Base-by-base conservation (phyloP, 2,329 filamentous ascomycete genomes). In the Verticillium dahliae region DNA sequence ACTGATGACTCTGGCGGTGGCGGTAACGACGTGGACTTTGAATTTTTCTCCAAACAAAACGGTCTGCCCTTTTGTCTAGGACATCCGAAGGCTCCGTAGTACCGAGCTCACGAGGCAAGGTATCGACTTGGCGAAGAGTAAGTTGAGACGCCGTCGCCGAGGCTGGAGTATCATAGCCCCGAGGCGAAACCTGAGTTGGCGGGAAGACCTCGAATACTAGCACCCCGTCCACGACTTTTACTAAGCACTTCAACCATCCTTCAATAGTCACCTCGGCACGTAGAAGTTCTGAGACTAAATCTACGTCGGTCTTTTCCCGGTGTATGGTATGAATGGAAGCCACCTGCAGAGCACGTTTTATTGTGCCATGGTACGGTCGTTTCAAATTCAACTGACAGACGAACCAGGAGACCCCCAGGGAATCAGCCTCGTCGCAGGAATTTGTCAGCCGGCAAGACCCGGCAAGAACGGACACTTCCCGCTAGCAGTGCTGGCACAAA, bases 171-270 rank as follows among this genome's bases (percentile, higher is more conserved):
- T 22, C 18, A 22, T 22, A 1, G 18, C 18, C 18, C 18, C 18
- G 18, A 22, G 18, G 18, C 18, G 18, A 22, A 22, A 22, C 18
- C 18, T 22, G 18, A 22, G 18, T 22, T 22, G 18, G 18, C 18
- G 18, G 18, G 18, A 22, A 22, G 18, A 41, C 3, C 0, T 96
- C 39, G 15, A 18, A 14, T 7, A 45, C 39, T 6, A n/a, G 18
- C 15, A 9, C 15, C 14, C 39, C 39, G 9, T 45, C 9, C 15
- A 45, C 39, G 15, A 11, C 39, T 3, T 45, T 45, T 22, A 13
- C 39, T n/a, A n/a, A 13, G 18, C 39, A 45, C 39, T 45, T 45
- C 39, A 45, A 13, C 18, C 39, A 45, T 9, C 39, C 15, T 7
- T 15, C 7, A 7, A 14, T 9, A 45, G 15, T 7, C 39, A 9